phyloP scores from a whole-genome alignment of 139 green algal genomes.

The Chlorella ohadii region DNA sequence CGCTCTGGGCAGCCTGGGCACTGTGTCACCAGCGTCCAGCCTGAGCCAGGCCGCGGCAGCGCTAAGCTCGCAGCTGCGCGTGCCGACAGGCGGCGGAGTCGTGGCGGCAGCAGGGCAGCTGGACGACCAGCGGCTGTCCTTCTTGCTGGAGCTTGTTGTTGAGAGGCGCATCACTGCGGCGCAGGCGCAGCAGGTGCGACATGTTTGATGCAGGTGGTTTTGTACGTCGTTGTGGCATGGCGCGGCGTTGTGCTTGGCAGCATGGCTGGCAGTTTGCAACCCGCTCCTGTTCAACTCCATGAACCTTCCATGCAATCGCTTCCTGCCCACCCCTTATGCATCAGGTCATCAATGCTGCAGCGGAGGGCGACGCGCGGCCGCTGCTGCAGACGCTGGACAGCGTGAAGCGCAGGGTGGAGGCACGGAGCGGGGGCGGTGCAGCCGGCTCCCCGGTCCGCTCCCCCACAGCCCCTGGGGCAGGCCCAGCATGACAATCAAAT shows the following conservation, averaged over 20 bases:
- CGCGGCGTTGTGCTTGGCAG: no score
- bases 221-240: neutral
- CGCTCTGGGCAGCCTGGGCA: neutral
- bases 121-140: conserved; percentile 4
- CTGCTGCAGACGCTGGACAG: conserved; percentile 12
- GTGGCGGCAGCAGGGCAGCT: neutral
- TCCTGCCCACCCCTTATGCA: neutral
- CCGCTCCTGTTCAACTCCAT: neutral
- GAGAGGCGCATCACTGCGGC: conserved; percentile 3
- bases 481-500: no score
- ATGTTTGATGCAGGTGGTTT: neutral
- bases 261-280: no score
- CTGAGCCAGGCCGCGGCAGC: neutral
- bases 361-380: conserved; percentile 1
- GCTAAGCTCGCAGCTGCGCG: neutral
- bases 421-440: neutral
- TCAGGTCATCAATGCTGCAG: conserved; percentile 25
- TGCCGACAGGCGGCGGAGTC: neutral
- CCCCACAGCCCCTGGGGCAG: no score
- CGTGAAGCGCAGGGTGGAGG: neutral
- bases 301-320: neutral
- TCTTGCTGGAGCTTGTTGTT: conserved; percentile 26
- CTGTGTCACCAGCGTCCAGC: neutral
- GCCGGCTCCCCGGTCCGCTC: no score
- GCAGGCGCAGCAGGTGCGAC: conserved; percentile 16